Conservation (phyloP, 202 grass and related monocot species). For the Eragrostis tef region DNA sequence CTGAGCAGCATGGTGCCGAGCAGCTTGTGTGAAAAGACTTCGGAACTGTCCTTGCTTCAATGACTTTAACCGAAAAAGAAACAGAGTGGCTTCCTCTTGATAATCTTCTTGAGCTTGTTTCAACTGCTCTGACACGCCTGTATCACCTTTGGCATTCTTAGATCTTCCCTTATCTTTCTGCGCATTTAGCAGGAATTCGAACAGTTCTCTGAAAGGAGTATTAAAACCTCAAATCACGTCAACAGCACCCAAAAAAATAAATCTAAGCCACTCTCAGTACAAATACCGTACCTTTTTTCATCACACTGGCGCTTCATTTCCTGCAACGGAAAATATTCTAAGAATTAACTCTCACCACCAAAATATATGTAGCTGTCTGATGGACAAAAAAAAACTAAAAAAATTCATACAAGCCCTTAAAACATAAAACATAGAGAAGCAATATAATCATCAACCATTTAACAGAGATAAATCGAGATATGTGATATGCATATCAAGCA, state of each 20-base stretch:
- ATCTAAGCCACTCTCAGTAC: constrained; percentile 12
- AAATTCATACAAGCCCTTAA: not conserved
- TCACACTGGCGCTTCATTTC: constrained; percentile 98
- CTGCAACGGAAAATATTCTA: constrained; percentile 49
- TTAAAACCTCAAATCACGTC: constrained; percentile 35
- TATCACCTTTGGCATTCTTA: constrained; percentile 72
- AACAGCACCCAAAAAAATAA: not conserved
- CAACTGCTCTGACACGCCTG: constrained; percentile 63
- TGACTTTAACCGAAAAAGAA: constrained; percentile 92
- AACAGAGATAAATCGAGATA: constrained; percentile 15
- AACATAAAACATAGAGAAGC: not conserved
- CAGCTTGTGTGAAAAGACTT: constrained; percentile 97
- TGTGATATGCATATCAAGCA: not conserved
- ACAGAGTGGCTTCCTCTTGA: constrained; percentile 85
- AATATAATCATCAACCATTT: not conserved
- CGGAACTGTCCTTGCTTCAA: constrained; percentile 95
- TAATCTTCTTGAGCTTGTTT: constrained; percentile 95
- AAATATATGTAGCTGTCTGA: constrained; percentile 26
- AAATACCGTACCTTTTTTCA: constrained; percentile 80
- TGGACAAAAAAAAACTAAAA: constrained; percentile 5
- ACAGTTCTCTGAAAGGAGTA: constrained; percentile 77
- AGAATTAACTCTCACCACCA: constrained; percentile 18
- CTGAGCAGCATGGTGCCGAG: constrained; percentile 94
- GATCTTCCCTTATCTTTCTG: constrained; percentile 76
- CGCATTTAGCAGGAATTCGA: constrained; percentile 67